Base-by-base conservation (phyloP, 305 asterid species). In the Fraxinus baroniana region DNA sequence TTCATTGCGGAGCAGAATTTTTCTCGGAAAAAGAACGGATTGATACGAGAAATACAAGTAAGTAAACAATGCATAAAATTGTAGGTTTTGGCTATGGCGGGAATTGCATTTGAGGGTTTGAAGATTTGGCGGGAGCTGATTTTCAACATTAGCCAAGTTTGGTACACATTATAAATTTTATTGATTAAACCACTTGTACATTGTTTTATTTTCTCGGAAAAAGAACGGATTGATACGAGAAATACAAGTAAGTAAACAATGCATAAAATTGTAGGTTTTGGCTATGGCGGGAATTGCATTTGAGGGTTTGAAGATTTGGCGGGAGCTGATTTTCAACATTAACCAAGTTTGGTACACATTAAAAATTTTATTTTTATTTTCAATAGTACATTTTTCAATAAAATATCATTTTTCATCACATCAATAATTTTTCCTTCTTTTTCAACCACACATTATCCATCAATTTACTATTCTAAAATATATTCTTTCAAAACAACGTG, bases 1-100 rank as follows among this genome's bases (percentile, higher is more conserved):
- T 92, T 97, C 99, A 97, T 89, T 22, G 49, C 30, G 26, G 37
- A 10, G 20, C 13, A 13, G 18, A 3, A 68, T 4, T 7, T 64
- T 12, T 12, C 18, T 68, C 4, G 37, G 5, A 1, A 1, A 26
- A 12, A 4, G 13, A 10, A 3, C 74, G 24, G 33, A 22, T 24
- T 15, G 36, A 68, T 26, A 4, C 18, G 37, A 60, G 70, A 20
- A 18, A 60, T 57, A 28, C 74, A 12, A 15, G 36, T 2, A 3
- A 20, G 7, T 17, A 60, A 73, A 26, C 1, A 26, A 30, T 9
- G 68, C 37, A 75, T 32, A 60, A 62, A 28, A 75, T 7, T 33
- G 76, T 8, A 64, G 35, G 13, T 26, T 66, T 18, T 37, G 66
- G 37, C 62, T 60, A 76, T 76, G 89, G 89, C 86, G 89, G 86